Base-by-base conservation (phyloP, 257 asterid genomes). In the Ehretia macrophylla region DNA sequence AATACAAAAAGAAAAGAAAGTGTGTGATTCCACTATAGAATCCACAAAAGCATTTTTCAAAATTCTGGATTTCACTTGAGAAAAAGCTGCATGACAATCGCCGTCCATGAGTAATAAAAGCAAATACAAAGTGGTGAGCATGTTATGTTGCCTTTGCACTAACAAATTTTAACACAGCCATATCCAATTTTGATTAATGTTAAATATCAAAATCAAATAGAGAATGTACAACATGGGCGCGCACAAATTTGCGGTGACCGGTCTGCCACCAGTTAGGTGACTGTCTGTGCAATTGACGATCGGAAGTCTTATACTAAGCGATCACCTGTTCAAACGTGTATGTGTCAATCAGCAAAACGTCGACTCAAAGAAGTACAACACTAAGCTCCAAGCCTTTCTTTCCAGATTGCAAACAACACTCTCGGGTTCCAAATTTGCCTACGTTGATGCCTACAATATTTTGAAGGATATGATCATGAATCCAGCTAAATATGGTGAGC, bases 211-310 rank as follows among this genome's bases (percentile, higher is more conserved):
- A 27, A 1, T 27, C 35, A 17, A 12, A n/a, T 66, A 80, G 83
- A 63, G 37, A 63, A 46, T 74, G 59, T 72, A 76, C 54, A 21
- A 39, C 5, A 63, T 46, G 61, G 86, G 83, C 59, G 86, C 77
- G 52, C 60, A 65, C 59, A 74, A 40, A 39, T 0, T 80, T 5
- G 80, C 66, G 18, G 76, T 80, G 60, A 20, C 53, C 32, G 81
- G 85, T 10, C 60, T 73, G 52, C 86, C 86, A 17, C 83, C 86
- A 20, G 18, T 73, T 16, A 81, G 86, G 46, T 77, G 83, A 68
- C 35, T 74, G 22, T 83, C 86, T 5, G 14, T 66, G 57, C 70
- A 68, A 47, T 65, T 76, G 49, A 70, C 79, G 3, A 5, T 66
- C 16, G 51, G 49, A 17, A 67, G 69, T 68, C 0, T 56, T 1